phyloP scores from a whole-genome alignment of 352 stramenopile species.

The Globisporangium echinulatum region DNA sequence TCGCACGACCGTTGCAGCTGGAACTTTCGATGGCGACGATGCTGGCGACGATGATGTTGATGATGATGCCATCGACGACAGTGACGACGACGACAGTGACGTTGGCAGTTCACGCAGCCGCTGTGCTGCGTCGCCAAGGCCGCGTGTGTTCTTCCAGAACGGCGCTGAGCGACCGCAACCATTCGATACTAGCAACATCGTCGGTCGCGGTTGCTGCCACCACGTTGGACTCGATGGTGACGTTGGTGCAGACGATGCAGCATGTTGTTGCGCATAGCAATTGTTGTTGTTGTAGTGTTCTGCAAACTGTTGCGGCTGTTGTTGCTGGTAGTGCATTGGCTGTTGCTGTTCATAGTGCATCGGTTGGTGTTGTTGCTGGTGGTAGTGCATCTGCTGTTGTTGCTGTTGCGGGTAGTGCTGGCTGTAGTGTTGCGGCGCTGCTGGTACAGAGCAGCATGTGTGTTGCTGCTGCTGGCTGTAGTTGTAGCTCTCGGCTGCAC shows the following conservation, averaged over 20 bases:
- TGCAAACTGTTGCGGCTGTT: not conserved
- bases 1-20: not conserved
- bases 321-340: not conserved
- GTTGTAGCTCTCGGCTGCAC: not conserved
- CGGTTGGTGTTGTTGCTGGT: not conserved
- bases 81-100: no score
- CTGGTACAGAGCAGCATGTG: not conserved
- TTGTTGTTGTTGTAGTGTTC: not conserved
- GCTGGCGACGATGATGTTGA: no score
- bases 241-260: not conserved
- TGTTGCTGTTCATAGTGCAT: no score
- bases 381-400: not conserved
- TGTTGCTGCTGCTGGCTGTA: not conserved
- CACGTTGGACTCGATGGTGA: constrained; percentile 9
- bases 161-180: not conserved
- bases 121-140: not conserved
- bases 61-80: not conserved
- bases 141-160: constrained; percentile 7
- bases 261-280: no score
- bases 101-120: not conserved
- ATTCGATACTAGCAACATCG: no score
- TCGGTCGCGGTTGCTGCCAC: not conserved
- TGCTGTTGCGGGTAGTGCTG: not conserved
- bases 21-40: not conserved
- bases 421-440: not conserved